Conservation (phyloP, 441 rosid genomes). For the Sinapis alba region DNA sequence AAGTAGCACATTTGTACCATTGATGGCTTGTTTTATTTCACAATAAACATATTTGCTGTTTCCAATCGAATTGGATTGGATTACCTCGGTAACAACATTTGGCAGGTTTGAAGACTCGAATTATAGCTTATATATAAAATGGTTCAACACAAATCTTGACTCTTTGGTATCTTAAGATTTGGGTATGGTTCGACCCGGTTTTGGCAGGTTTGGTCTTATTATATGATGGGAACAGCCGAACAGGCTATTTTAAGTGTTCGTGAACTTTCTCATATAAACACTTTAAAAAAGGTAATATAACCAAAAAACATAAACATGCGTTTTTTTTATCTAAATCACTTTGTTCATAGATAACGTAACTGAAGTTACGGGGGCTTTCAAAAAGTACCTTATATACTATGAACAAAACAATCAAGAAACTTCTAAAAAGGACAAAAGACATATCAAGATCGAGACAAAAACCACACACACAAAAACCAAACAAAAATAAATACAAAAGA, state of each 20-base stretch:
- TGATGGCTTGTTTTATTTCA: not conserved
- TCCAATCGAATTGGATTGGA: not conserved
- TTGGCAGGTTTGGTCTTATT: not conserved
- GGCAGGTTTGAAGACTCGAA: not conserved
- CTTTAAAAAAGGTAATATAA: not conserved
- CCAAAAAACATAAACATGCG: not conserved
- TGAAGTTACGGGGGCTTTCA: not conserved
- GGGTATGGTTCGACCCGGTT: not conserved
- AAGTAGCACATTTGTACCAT: conserved; percentile 1
- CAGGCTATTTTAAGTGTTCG: not conserved
- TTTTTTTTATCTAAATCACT: not conserved
- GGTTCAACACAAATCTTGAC: not conserved
- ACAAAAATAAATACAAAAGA: not conserved
- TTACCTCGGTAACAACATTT: not conserved
- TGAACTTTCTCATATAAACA: not conserved
- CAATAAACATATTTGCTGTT: not conserved
- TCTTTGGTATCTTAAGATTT: not conserved
- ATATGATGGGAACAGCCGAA: not conserved
- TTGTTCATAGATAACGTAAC: not conserved
- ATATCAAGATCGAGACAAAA: conserved; percentile 12
- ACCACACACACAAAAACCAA: conserved; percentile 1
- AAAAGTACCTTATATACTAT: not conserved
- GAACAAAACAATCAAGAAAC: conserved; percentile 16
- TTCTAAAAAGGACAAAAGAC: not conserved
- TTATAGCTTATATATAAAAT: not conserved